phyloP scores from a whole-genome alignment of 2,329 filamentous ascomycete species.

The Bipolaris bicolor region DNA sequence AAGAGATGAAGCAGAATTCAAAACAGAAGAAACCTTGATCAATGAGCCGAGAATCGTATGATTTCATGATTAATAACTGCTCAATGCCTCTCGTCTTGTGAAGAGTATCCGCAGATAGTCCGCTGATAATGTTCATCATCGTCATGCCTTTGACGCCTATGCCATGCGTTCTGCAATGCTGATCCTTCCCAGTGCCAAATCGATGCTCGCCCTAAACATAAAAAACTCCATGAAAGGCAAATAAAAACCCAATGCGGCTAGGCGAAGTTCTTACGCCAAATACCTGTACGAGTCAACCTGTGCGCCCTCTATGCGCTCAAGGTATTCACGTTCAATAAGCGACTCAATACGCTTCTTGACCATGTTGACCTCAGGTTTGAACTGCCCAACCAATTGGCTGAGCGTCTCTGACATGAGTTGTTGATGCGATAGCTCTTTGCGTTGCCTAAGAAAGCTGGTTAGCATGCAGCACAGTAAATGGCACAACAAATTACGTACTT shows the following conservation, averaged over 20 bases:
- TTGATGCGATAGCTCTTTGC: slow-evolving; percentile 73
- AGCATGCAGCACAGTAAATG: slow-evolving; percentile 8
- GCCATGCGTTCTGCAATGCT: slow-evolving; percentile 18
- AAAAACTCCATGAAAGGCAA: slow-evolving; percentile 3
- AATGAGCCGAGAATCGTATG: background rate
- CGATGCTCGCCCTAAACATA: background rate
- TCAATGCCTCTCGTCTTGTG: background rate
- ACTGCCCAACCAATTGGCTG: slow-evolving; percentile 69
- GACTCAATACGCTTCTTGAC: slow-evolving; percentile 84
- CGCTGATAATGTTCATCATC: background rate
- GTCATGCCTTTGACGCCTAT: slow-evolving; percentile 13
- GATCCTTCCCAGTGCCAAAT: slow-evolving; percentile 7
- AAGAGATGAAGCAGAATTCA: background rate
- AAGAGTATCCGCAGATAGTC: background rate
- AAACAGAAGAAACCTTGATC: background rate
- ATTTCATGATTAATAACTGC: background rate
- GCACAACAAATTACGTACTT: slow-evolving; percentile 66
- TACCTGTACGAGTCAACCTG: slow-evolving; percentile 71
- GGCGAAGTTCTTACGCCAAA: slow-evolving; percentile 61
- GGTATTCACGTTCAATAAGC: slow-evolving; percentile 76
- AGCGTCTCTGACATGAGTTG: slow-evolving; percentile 75
- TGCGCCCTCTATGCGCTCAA: slow-evolving; percentile 74
- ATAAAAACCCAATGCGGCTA: background rate
- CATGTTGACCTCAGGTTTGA: slow-evolving; percentile 76
- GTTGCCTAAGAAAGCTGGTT: slow-evolving; percentile 61